Conservation (phyloP, 2,329 filamentous ascomycete genomes). For the Graphium sp. region DNA sequence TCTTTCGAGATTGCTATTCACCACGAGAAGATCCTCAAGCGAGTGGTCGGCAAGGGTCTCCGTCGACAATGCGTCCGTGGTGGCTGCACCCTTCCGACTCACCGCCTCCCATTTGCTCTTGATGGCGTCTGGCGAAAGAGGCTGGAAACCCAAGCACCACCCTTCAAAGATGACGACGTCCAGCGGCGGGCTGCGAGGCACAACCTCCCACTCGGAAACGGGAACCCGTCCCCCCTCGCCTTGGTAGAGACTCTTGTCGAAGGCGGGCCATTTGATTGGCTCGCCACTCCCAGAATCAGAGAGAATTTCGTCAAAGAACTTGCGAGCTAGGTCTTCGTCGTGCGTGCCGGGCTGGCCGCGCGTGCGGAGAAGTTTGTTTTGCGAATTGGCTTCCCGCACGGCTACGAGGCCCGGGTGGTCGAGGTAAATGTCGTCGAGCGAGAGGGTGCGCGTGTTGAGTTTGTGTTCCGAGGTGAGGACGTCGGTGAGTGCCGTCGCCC, state of each 20-base stretch:
- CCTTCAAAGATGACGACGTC: constrained; percentile 69
- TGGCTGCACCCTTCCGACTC: background rate
- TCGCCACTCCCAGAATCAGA: constrained; percentile 31
- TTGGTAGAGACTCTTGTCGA: constrained; percentile 65
- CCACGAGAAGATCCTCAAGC: constrained; percentile 28
- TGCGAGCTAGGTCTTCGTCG: constrained; percentile 41
- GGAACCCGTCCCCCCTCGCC: constrained; percentile 64
- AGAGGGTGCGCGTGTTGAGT: constrained; percentile 52
- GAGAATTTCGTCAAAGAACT: constrained; percentile 28
- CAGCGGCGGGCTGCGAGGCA: constrained; percentile 31
- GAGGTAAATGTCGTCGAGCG: constrained; percentile 84
- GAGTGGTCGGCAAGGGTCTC: constrained; percentile 25
- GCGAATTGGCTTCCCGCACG: constrained; percentile 46
- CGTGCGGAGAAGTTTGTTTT: constrained; percentile 66
- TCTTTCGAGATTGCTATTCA: constrained; percentile 28
- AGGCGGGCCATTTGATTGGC: constrained; percentile 49
- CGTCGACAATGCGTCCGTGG: background rate
- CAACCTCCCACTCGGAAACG: constrained; percentile 39
- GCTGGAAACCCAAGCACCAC: constrained; percentile 80
- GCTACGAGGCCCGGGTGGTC: constrained; percentile 49
- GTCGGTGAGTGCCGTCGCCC: constrained; percentile 50
- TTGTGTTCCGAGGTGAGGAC: constrained; percentile 35
- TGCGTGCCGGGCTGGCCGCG: constrained; percentile 76
- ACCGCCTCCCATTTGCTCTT: constrained; percentile 15
- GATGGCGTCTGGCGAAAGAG: constrained; percentile 32